phyloP scores from a whole-genome alignment of 306 rosid species.

The Glycine latifolia region DNA sequence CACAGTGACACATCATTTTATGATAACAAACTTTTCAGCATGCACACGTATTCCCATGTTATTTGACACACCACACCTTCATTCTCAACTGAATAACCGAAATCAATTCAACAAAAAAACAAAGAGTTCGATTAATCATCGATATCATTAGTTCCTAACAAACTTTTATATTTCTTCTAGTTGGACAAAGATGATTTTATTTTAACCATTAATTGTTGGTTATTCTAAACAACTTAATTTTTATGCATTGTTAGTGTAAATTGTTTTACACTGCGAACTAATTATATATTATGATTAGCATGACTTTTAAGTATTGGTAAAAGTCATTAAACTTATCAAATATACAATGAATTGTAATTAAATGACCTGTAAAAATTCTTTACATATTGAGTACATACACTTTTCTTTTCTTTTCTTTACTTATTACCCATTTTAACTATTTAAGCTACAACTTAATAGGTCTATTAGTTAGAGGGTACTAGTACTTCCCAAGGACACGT shows the following conservation, averaged over 20 bases:
- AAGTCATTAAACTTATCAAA: no score
- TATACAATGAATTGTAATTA: no score
- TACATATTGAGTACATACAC: no score
- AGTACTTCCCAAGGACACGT: slow-evolving; percentile 35
- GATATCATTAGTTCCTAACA: neutral
- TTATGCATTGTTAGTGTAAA: neutral
- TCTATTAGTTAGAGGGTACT: neutral
- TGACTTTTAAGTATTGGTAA: no score
- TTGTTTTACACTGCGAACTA: no score
- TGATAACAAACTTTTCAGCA: slow-evolving; percentile 22
- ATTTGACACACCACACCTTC: neutral
- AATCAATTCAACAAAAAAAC: neutral
- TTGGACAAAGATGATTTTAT: neutral
- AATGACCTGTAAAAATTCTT: no score
- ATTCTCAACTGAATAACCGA: neutral
- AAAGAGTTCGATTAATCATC: neutral
- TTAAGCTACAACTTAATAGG: slow-evolving; percentile 16
- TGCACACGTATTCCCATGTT: slow-evolving; percentile 1
- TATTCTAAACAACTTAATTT: neutral
- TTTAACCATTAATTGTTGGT: neutral
- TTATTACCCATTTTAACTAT: neutral
- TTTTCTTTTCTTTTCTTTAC: no score
- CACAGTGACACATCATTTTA: neutral
- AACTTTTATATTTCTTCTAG: neutral
- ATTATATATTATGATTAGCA: no score